phyloP scores from a whole-genome alignment of 495 filamentous ascomycete genomes.

The Xylaria telfairii region DNA sequence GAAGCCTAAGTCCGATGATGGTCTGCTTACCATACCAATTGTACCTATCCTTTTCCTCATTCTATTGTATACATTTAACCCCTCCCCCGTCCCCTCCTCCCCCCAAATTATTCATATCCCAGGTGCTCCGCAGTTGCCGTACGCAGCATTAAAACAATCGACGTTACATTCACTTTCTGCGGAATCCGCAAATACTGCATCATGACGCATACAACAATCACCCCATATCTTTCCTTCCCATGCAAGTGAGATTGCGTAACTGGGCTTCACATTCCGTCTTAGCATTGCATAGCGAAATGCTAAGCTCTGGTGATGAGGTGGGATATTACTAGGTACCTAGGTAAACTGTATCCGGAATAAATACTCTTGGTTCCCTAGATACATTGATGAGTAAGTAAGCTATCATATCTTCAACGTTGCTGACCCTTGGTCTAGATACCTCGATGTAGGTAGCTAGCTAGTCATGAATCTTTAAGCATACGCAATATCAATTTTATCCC shows the following conservation, averaged over 20 bases:
- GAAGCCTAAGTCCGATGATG: not conserved
- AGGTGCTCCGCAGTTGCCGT: too few species aligned
- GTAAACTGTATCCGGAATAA: not conserved
- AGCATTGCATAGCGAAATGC: not conserved
- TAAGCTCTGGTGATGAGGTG: not conserved
- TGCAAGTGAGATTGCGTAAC: not conserved
- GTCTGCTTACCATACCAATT: not conserved
- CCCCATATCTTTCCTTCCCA: not conserved
- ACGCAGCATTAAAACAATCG: not conserved
- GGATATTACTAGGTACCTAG: not conserved
- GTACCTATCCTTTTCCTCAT: not conserved
- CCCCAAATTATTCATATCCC: too few species aligned
- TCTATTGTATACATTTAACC: not conserved
- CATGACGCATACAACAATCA: too few species aligned
- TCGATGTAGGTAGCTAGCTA: too few species aligned
- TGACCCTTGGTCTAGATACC: not conserved
- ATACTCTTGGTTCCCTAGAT: not conserved
- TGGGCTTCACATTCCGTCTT: not conserved
- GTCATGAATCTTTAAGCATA: not conserved
- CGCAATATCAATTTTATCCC: not conserved
- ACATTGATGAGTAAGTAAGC: not conserved
- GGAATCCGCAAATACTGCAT: not conserved
- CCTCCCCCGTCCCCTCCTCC: not conserved
- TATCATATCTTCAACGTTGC: not conserved
- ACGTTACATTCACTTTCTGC: not conserved